A percentile compares a stretch with the other conserved stretches of the same genome.
Evolutionary conservation across 257 asterid species (phyloP).

Genomic region (Solanum etuberosum): DNA sequence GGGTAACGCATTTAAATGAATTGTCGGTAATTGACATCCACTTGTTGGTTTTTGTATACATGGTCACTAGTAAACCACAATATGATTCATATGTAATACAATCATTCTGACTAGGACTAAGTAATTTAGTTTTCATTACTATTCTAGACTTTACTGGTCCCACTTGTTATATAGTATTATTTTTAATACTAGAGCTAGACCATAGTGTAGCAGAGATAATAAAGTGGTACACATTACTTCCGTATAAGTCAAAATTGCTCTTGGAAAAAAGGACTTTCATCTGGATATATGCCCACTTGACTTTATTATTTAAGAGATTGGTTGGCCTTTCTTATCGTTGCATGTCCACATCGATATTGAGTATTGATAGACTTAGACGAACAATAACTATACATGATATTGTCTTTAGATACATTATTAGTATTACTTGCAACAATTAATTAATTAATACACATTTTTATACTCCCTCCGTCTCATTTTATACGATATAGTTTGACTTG

Average conservation of each 20-base stretch:
- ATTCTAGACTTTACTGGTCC: conserved; percentile 1
- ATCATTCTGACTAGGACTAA: neutral
- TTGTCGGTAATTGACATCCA: conserved; percentile 16
- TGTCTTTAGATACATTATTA: neutral
- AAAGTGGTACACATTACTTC: neutral
- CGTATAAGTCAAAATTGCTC: neutral
- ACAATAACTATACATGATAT: neutral
- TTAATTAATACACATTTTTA: neutral
- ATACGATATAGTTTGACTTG: too few relatives aligned
- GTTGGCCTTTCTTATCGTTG: conserved; percentile 7
- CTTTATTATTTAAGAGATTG: conserved; percentile 2
- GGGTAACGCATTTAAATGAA: conserved; percentile 10
- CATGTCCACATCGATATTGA: neutral
- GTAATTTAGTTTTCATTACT: neutral
- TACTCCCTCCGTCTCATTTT: neutral
- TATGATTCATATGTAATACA: neutral
- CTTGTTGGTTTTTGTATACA: conserved; percentile 11
- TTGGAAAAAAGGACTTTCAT: neutral
- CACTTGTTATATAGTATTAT: neutral
- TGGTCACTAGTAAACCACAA: conserved; percentile 5
- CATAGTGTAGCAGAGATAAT: neutral
- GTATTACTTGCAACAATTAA: neutral
- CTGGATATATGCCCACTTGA: conserved; percentile 7
- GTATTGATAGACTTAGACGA: neutral
- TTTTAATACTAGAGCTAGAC: neutral